A percentile compares a stretch with the other conserved stretches of the same genome.
Evolutionary conservation across 129 eudicot species (phyloP).

Genomic region (Lactuca saligna): DNA sequence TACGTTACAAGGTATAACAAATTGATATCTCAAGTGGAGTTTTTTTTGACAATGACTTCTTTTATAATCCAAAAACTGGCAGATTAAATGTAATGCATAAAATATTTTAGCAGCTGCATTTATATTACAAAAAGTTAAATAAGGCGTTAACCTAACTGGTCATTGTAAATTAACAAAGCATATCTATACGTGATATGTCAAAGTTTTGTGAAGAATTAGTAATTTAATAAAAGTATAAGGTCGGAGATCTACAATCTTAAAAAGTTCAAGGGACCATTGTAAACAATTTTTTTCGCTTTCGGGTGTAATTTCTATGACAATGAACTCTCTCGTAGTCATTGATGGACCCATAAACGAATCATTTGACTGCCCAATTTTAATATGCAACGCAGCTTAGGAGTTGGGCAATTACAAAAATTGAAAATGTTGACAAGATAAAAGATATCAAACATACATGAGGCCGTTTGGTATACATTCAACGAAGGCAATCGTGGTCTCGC

Average conservation of each 20-base stretch:
- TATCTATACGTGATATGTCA: no score
- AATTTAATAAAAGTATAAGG: neutral
- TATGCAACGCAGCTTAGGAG: neutral
- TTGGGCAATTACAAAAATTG: neutral
- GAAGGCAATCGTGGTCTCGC: no score
- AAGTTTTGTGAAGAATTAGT: neutral
- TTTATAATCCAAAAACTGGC: slow-evolving; percentile 12
- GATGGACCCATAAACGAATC: neutral
- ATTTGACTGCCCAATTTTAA: neutral
- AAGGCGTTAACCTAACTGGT: neutral
- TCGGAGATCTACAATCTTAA: neutral
- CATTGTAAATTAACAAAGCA: neutral
- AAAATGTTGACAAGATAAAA: neutral
- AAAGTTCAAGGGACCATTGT: neutral
- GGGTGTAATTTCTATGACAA: neutral
- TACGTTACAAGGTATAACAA: slow-evolving; percentile 16
- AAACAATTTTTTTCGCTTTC: neutral
- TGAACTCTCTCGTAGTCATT: neutral
- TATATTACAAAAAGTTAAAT: neutral
- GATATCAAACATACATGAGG: no score
- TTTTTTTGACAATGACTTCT: slow-evolving; percentile 20
- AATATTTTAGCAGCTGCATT: neutral
- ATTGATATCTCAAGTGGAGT: neutral
- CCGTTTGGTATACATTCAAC: no score
- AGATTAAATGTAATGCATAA: neutral